phyloP scores from a whole-genome alignment of 495 filamentous ascomycete genomes.

The Amniculicola lignicola region DNA sequence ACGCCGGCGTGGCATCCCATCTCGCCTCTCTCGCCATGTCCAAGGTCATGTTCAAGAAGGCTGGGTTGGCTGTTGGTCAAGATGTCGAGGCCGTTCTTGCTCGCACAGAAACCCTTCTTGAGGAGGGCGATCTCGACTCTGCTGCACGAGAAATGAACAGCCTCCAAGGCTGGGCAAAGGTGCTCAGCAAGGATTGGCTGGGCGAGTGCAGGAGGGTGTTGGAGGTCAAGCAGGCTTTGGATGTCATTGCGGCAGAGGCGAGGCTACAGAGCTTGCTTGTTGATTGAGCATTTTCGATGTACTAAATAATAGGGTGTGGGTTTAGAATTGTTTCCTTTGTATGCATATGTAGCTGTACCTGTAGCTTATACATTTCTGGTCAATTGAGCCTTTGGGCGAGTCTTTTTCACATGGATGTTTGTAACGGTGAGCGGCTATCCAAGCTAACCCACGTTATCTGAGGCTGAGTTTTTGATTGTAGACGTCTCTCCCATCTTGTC shows the following conservation, averaged over 20 bases:
- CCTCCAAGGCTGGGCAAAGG: conserved; percentile 89
- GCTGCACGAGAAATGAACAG: conserved; percentile 94
- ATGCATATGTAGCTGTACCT: conserved; percentile 25
- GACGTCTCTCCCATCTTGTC: too few species aligned
- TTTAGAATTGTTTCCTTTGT: conserved; percentile 9
- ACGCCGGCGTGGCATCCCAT: conserved; percentile 91
- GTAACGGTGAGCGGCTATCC: too few species aligned
- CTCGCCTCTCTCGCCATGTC: conserved; percentile 82
- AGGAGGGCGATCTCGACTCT: conserved; percentile 86
- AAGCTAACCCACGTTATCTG: too few species aligned
- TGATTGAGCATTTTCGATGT: conserved; percentile 28
- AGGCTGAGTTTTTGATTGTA: too few species aligned
- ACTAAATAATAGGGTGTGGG: neutral
- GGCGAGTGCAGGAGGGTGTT: conserved; percentile 80
- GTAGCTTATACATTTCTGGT: conserved; percentile 15
- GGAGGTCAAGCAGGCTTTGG: conserved; percentile 92
- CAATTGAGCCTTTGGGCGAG: too few species aligned
- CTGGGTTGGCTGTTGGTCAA: conserved; percentile 68
- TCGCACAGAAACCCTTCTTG: conserved; percentile 78
- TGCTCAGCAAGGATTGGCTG: conserved; percentile 88
- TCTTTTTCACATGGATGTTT: too few species aligned
- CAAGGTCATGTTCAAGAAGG: conserved; percentile 90
- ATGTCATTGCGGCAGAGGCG: conserved; percentile 60
- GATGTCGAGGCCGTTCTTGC: conserved; percentile 94
- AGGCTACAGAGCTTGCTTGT: conserved; percentile 46